A percentile compares a stretch with the other conserved stretches of the same genome.
Evolutionary conservation across 768 basidiomycete species (phyloP).

Genomic region (Boletus vermiculosoides): DNA sequence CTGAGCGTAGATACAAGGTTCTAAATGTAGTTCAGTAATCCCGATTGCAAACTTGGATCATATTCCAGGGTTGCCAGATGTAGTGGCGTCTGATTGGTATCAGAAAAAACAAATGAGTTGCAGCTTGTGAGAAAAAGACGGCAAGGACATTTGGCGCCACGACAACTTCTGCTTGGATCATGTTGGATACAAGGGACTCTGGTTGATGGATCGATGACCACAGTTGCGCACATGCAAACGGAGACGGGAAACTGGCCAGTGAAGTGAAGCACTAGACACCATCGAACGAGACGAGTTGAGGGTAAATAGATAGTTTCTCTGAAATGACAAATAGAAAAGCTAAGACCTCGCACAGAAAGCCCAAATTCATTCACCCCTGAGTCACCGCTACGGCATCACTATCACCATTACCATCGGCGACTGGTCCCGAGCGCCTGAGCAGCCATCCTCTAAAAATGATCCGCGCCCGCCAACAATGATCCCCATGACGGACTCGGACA

Average conservation of each 20-base stretch:
- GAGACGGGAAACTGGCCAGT: not conserved
- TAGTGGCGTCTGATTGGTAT: not conserved
- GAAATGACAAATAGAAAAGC: no score
- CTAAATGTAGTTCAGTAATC: not conserved
- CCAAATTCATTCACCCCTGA: no score
- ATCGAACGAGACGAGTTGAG: not conserved
- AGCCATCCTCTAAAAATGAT: constrained; percentile 52
- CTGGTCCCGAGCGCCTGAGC: not conserved
- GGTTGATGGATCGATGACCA: not conserved
- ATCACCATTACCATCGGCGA: not conserved
- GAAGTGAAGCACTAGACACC: not conserved
- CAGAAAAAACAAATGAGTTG: no score
- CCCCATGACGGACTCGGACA: constrained; percentile 71
- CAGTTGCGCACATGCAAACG: not conserved
- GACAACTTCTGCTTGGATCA: not conserved
- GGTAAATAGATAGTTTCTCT: not conserved
- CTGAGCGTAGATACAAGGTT: not conserved
- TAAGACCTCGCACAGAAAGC: no score
- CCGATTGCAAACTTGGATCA: not conserved
- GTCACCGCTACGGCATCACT: no score
- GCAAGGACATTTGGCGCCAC: not conserved
- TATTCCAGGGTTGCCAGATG: not conserved
- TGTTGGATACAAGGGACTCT: not conserved
- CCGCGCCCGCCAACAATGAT: constrained; percentile 76
- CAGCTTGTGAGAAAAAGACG: no score